Evolutionary conservation across 768 basidiomycete genomes (phyloP), one percentile per base, ranked within the genome.

Genomic region (Tylopilus felleus): DNA sequence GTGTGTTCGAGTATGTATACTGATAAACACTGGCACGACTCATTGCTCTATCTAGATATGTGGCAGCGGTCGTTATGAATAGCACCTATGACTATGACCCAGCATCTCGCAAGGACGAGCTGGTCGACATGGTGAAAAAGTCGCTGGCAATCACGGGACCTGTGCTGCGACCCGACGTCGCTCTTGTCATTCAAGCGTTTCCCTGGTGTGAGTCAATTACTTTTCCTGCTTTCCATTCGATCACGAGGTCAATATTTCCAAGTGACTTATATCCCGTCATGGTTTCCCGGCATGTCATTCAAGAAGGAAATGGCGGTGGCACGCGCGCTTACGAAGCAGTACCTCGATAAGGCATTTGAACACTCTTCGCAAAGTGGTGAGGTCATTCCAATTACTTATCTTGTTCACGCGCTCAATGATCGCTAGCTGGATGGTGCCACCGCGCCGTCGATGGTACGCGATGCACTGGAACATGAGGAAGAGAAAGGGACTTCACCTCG

Each of bases 41-140:
- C 8, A 19, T 2, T 6, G 8, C 13, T 10, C 5, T 9, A 35
- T 42, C 5, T 1, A 52, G 60, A 10, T 61, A 49, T 40, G 52
- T 54, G 0, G 29, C 49, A 0, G 44, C 47, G 0, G 14, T 43
- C 13, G 60, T 59, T 19, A 28, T 59, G 14, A 40, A 40, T 12
- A 40, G 39, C 21, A 13, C 39, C 9, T 40, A 59, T 17, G 36
- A 52, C 31, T 57, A 60, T 40, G 47, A 47, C 7, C 41, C 47
- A 0, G 16, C n/a, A 4, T 52, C 54, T 6, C 44, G 36, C 7
- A 39, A 57, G 6, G 60, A 61, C 17, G 38, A 51, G 7, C 19
- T 61, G 13, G 5, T 61, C 8, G 46, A 40, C 2, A 39, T 42
- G 3, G 21, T 39, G 1, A 45, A 36, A 38, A 35, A 44, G 0